These are phyloP conservation scores for Ceriops tagal DNA, from an alignment of 345 rosid genomes.

Conservation along the genomic window DNA sequence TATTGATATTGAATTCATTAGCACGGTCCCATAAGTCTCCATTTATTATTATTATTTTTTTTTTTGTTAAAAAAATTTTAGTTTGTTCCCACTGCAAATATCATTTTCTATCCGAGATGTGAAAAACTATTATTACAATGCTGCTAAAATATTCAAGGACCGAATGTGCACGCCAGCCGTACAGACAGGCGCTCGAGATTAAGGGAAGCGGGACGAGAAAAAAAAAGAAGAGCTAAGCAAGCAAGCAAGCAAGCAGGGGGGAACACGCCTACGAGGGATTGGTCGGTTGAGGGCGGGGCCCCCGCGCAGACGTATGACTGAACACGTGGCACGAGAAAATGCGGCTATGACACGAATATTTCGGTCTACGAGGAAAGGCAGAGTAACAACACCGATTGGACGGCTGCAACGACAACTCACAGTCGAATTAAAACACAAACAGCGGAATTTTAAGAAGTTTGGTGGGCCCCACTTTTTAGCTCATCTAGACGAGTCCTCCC, in stretches of 20 bases:
- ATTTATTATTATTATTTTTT: too few relatives aligned
- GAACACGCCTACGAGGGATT: conserved; percentile 4
- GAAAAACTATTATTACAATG: not conserved
- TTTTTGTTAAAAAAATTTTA: too few relatives aligned
- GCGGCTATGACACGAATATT: conserved; percentile 45
- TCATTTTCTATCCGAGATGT: too few relatives aligned
- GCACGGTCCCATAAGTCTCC: too few relatives aligned
- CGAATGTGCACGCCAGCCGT: too few relatives aligned
- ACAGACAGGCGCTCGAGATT: not conserved
- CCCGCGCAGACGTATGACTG: conserved; percentile 23
- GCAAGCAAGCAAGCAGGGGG: not conserved
- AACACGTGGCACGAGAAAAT: conserved; percentile 38
- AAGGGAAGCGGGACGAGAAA: conserved; percentile 2
- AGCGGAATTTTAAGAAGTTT: not conserved
- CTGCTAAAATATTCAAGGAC: not conserved
- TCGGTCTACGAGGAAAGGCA: conserved; percentile 49
- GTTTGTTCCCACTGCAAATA: too few relatives aligned
- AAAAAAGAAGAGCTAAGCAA: too few relatives aligned
- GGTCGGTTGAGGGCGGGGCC: conserved; percentile 36
- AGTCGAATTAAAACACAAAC: not conserved
- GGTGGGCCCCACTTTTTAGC: conserved; percentile 1
- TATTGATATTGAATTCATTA: too few relatives aligned
- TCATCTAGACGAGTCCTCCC: not conserved
- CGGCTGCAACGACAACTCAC: too few relatives aligned
- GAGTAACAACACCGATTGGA: not conserved